Base-by-base conservation (phyloP, 2,329 filamentous ascomycete genomes). In the Didymella glomerata region DNA sequence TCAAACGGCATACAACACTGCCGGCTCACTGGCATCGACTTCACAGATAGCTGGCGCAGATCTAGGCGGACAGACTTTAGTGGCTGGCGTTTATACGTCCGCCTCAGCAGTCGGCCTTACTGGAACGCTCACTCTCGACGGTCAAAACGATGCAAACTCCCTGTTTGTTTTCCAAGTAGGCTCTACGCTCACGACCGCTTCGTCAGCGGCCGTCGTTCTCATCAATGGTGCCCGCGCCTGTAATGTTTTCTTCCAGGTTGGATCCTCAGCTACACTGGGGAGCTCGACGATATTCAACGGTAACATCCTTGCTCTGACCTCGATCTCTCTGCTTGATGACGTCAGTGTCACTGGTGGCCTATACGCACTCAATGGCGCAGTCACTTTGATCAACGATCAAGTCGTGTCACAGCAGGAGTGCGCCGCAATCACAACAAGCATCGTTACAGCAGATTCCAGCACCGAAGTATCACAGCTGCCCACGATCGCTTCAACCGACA, bases 101-200 rank as follows among this genome's bases (percentile, higher is more conserved):
- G 10, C 52, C 3, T 55, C 59, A 13, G 34, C 55, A 10, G 48
- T 52, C 1, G 20, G 34, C n/a, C 36, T 64, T 16, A 62, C 62
- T 10, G 62, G 62, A 14, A 36, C 49, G 46, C 59, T 62, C 20
- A 55, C 52, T 3, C 52, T 64, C 5, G 55, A 64, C 44, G 62
- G 45, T 5, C 45, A 60, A 32, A 61, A 57, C 36, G 22, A 62
- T 36, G 45, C 58, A 16, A 34, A 64, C 24, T 34, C 62, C 8
- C 41, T 46, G 14, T 61, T 64, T 22, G 48, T 64, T 16, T 62
- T 64, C 36, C 58, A 64, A 30, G 62, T 64, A 16, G 59, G 59
- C 3, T 52, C 48, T 2, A 62, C 59, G 2, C 58, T 62, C 20
- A 60, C 53, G 9, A 62, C 62, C 2, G 58, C 59, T 24, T 34